Percentiles rank a stretch among this genome's conserved stretches.
These are phyloP conservation scores for Amanita jacksonii DNA, from an alignment of 768 basidiomycete genomes.

Conservation along the genomic window DNA sequence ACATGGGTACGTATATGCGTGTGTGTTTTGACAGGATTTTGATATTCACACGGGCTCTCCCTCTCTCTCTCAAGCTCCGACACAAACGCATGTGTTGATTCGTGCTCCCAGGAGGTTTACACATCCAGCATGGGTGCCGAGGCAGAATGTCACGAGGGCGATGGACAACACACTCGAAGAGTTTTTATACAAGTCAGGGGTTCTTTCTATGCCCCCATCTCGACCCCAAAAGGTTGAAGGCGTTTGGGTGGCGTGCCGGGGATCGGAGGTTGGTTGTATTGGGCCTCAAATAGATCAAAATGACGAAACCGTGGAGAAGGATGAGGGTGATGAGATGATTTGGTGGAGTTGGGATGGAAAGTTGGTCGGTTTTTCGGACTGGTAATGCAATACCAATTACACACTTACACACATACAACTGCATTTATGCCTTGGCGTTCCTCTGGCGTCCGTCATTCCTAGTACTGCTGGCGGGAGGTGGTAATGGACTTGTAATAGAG, in stretches of 20 bases:
- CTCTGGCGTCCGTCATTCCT: no score
- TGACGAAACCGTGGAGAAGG: conserved; percentile 10
- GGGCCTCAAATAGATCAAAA: conserved; percentile 8
- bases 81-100: conserved; percentile 36
- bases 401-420: no score
- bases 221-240: conserved; percentile 28
- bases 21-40: neutral
- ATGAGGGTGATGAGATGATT: conserved; percentile 40
- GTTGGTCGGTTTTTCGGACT: conserved; percentile 41
- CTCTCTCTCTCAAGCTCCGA: conserved; percentile 24
- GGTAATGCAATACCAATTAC: no score
- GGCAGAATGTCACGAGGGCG: conserved; percentile 27
- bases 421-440: no score
- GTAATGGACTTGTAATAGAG: no score
- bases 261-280: conserved; percentile 18
- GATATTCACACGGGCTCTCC: neutral
- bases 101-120: conserved; percentile 37
- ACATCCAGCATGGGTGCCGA: conserved; percentile 38
- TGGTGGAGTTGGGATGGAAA: conserved; percentile 59
- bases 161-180: conserved; percentile 30
- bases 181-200: conserved; percentile 29
- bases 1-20: conserved; percentile 7
- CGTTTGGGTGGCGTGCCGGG: conserved; percentile 29
- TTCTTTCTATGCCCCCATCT: no score
- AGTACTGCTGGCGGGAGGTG: no score